phyloP scores from a whole-genome alignment of 176 grass and related monocot genomes.

The Stipa capillata region DNA sequence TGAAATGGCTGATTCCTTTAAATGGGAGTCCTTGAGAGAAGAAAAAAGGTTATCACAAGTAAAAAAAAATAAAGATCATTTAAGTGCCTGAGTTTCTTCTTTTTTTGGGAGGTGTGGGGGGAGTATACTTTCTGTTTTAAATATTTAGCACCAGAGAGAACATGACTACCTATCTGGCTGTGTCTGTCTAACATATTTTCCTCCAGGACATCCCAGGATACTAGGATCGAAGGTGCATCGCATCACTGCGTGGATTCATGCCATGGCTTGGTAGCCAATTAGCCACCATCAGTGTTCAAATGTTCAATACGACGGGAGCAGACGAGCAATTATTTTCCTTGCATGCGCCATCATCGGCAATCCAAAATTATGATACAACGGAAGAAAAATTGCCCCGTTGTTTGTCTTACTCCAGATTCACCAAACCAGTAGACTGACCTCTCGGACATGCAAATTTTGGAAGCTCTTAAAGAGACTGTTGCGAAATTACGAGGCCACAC shows the following conservation, averaged over 20 bases:
- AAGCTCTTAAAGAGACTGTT: not conserved
- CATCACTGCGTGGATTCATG: not conserved
- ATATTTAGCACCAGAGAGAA: not conserved
- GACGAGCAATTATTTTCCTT: not conserved
- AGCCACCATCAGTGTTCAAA: not conserved
- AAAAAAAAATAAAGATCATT: too few relatives aligned
- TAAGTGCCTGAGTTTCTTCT: too few relatives aligned
- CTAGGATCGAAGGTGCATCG: not conserved
- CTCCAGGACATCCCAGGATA: not conserved
- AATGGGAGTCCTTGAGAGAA: too few relatives aligned
- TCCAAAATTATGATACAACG: not conserved
- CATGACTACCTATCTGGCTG: not conserved
- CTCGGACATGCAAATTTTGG: not conserved
- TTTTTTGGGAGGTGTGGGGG: too few relatives aligned
- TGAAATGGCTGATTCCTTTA: too few relatives aligned
- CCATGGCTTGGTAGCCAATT: not conserved
- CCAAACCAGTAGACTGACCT: not conserved
- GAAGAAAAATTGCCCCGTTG: not conserved
- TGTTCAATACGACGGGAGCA: not conserved
- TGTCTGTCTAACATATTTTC: not conserved
- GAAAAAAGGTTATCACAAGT: too few relatives aligned
- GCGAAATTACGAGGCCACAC: too few relatives aligned
- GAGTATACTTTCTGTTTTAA: too few relatives aligned
- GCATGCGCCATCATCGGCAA: not conserved
- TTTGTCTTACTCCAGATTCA: not conserved